Evolutionary conservation across 345 rosid species (phyloP), one percentile per base, ranked within the genome.

Genomic region (Hibiscus trionum): DNA sequence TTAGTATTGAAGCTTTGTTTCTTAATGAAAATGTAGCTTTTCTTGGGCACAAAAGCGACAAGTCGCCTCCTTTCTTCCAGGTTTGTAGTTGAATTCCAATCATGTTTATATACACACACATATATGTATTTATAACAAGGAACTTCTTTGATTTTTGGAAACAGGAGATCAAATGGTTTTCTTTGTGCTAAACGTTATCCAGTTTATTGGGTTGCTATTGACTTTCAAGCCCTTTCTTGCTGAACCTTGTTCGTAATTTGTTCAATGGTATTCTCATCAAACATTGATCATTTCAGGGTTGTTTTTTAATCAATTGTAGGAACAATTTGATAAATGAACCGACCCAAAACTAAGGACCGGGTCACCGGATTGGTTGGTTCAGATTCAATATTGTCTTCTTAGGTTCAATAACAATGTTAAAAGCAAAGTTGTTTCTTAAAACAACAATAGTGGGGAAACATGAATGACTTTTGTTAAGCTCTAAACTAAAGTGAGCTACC

Each of bases 21-120:
- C 11, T 8, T 56, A 14, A n/a, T 57, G 61, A 63, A 17, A 63
- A 26, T 65, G 64, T 56, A 86, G 88, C 61, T 82, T 86, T 74
- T 81, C 90, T 75, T 84, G 80, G 90, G 88, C 90, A 33, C 88
- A 86, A 69, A 82, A 78, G 80, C 77, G 86, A 46, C 88, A 82
- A 71, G 80, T 37, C 10, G 85, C 86, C 11, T 50, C 76, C 26
- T 75, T 86, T 75, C 83, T 86, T 35, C 86, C 88, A 63, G 90
- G 88, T 84, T 14, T 19, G 64, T 33, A 5, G 14, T 47, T 8
- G 47, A 52, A 31, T 33, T 60, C 49, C 59, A 16, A 37, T 3
- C 12, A 66, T 46, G 37, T 1, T 12, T 33, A 4, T 5, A 17
- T 7, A 31, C 33, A 37, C 4, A 37, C 42, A 37, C 12, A 66